Conservation (phyloP, 73 alveolate genomes). For the Paramecium sonneborni region DNA sequence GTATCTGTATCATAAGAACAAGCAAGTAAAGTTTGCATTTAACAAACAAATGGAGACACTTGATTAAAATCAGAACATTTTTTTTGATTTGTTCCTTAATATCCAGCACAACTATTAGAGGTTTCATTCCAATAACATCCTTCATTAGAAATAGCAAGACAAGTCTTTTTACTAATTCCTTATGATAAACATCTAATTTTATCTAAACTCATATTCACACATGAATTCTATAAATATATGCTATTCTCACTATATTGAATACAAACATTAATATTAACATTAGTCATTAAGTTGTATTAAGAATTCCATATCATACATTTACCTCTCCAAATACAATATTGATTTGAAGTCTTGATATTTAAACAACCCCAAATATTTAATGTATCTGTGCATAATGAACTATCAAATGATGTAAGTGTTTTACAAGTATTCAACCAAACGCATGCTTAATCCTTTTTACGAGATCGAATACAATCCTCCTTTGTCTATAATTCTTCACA, state of each 20-base stretch:
- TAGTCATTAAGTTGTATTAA: neutral
- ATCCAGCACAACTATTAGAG: neutral
- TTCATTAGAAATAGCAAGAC: neutral
- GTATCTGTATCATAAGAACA: neutral
- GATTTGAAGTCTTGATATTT: neutral
- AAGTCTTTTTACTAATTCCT: neutral
- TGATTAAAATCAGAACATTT: constrained; percentile 2
- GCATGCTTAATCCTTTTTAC: neutral
- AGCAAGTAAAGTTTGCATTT: neutral
- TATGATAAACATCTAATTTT: neutral
- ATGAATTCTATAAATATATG: neutral
- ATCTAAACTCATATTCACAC: neutral
- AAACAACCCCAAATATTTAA: neutral
- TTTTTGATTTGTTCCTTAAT: neutral
- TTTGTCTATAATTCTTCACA: neutral
- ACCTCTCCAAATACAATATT: neutral
- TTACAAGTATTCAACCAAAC: neutral
- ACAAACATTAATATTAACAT: neutral
- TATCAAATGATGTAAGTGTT: neutral
- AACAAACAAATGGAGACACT: constrained; percentile 15
- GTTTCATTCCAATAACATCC: neutral
- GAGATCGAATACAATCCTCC: neutral
- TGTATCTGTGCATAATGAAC: neutral
- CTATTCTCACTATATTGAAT: neutral
- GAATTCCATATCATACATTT: neutral